These are phyloP conservation scores for Babesia ovata DNA, from an alignment of 169 alveolate genomes.

Conservation along the genomic window DNA sequence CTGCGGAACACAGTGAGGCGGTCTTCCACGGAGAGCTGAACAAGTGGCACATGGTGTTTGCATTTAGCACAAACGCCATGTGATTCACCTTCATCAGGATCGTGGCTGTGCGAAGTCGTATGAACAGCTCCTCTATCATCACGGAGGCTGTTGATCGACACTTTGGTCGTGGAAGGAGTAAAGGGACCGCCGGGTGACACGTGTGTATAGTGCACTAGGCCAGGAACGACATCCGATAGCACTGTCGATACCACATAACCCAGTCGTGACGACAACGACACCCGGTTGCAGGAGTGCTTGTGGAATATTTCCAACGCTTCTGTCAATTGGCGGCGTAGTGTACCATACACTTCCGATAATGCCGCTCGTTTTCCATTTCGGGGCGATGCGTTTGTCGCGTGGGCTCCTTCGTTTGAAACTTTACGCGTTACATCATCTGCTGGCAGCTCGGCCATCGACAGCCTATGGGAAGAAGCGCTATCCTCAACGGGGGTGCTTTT, in stretches of 20 bases:
- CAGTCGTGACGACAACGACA: slow-evolving; percentile 19
- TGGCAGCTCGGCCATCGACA: not conserved
- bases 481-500: not conserved
- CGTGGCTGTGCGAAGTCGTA: not conserved
- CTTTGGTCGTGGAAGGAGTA: not conserved
- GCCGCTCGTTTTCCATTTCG: not conserved
- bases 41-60: not conserved
- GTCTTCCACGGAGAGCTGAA: slow-evolving; percentile 27
- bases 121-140: no score
- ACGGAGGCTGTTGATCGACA: no score
- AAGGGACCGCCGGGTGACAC: slow-evolving; percentile 9
- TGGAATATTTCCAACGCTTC: slow-evolving; percentile 16
- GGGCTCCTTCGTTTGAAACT: not conserved
- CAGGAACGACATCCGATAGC: slow-evolving; percentile 3
- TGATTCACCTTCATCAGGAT: not conserved
- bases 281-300: slow-evolving; percentile 16
- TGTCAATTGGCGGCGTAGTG: slow-evolving; percentile 14
- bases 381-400: not conserved
- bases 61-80: slow-evolving; percentile 41
- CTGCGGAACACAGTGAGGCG: slow-evolving; percentile 43
- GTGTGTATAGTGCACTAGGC: slow-evolving; percentile 7
- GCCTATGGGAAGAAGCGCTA: not conserved
- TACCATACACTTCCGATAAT: not conserved
- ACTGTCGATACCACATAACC: slow-evolving; percentile 28
- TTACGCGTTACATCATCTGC: not conserved